These are phyloP conservation scores for Diaporthe capsici DNA, from an alignment of 2,329 filamentous ascomycete species.

Conservation along the genomic window DNA sequence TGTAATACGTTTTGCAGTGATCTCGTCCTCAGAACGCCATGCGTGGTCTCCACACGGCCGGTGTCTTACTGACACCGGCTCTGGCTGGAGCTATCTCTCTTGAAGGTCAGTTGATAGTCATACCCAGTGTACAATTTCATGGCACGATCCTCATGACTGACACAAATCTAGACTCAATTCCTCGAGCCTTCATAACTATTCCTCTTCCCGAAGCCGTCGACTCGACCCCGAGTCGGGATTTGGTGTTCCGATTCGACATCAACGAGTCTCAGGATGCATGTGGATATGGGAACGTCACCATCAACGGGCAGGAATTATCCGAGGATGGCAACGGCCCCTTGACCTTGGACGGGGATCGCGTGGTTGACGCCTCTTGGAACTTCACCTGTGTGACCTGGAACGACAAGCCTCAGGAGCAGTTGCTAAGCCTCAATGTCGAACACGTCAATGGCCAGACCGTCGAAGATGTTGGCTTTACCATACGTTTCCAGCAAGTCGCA, in stretches of 20 bases:
- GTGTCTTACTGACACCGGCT: conserved; percentile 54
- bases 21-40: conserved; percentile 45
- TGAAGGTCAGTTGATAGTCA: conserved; percentile 23
- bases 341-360: conserved; percentile 53
- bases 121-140: background rate
- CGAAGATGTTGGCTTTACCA: conserved; percentile 56
- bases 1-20: conserved; percentile 6
- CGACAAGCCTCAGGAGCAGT: conserved; percentile 57
- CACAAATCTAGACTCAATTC: conserved; percentile 40
- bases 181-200: conserved; percentile 47
- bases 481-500: conserved; percentile 62
- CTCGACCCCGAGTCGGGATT: background rate
- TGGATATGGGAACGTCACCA: conserved; percentile 60
- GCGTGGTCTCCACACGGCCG: conserved; percentile 52
- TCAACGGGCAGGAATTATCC: conserved; percentile 60
- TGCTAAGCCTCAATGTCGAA: conserved; percentile 60
- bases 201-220: conserved; percentile 44
- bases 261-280: conserved; percentile 61
- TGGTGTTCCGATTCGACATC: conserved; percentile 59
- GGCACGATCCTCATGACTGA: background rate
- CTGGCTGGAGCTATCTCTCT: conserved; percentile 51
- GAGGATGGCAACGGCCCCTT: conserved; percentile 61
- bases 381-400: conserved; percentile 61
- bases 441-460: conserved; percentile 58
- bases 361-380: conserved; percentile 61